phyloP scores from a whole-genome alignment of 805 yeast genomes.

The Pichia californica region DNA sequence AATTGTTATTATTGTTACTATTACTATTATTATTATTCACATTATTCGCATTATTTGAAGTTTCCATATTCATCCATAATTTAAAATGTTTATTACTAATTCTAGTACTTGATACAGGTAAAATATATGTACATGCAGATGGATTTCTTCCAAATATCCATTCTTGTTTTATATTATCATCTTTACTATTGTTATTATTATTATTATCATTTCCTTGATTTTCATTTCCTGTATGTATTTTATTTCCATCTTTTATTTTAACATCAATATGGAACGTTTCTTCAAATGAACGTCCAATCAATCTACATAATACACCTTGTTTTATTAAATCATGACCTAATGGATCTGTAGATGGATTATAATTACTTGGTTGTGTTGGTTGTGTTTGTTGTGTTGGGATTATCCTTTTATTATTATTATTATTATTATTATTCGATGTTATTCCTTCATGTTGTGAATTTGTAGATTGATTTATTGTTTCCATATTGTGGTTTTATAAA shows the following conservation, averaged over 20 bases:
- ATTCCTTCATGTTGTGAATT: not conserved
- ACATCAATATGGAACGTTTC: slow-evolving; percentile 28
- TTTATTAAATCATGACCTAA: slow-evolving; percentile 23
- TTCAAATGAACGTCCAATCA: slow-evolving; percentile 28
- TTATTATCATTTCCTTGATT: slow-evolving; percentile 11
- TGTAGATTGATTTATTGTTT: not conserved
- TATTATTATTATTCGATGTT: no score
- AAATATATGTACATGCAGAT: slow-evolving; percentile 51
- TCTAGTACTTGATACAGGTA: slow-evolving; percentile 54
- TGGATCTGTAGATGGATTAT: slow-evolving; percentile 21
- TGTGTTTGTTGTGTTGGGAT: slow-evolving; percentile 23
- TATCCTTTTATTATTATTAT: not conserved
- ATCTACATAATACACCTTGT: slow-evolving; percentile 31
- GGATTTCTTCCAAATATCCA: slow-evolving; percentile 63
- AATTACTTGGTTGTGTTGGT: slow-evolving; percentile 33
- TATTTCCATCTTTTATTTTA: slow-evolving; percentile 13
- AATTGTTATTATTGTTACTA: slow-evolving; percentile 10
- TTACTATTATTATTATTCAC: not conserved
- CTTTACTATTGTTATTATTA: not conserved
- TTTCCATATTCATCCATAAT: slow-evolving; percentile 46
- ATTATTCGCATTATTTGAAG: not conserved
- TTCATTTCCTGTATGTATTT: slow-evolving; percentile 10
- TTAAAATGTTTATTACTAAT: slow-evolving; percentile 67
- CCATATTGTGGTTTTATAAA: no score
- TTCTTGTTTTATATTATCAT: slow-evolving; percentile 19